Evolutionary conservation across 2,329 filamentous ascomycete species (phyloP), one percentile per base, ranked within the genome.

Genomic region (Exophiala sp.): DNA sequence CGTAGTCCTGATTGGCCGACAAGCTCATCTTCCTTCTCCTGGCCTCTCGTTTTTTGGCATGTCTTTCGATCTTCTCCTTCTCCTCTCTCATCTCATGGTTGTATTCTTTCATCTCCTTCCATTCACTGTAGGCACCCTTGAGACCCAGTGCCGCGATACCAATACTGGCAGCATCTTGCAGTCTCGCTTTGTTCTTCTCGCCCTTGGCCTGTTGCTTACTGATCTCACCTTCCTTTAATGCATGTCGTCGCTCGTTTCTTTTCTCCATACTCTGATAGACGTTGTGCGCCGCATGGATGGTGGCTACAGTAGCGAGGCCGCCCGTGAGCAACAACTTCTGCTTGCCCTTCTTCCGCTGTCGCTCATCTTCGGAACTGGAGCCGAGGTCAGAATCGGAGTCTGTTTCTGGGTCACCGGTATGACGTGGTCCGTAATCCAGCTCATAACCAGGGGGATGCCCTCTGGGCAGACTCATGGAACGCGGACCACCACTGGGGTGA

Each of bases 91-190:
- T 76, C 64, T 78, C 76, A 61, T 79, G 77, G 55, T 80, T 76
- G 67, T 84, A 77, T 68, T 85, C 78, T 55, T 82, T 80, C 70
- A 83, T 82, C 65, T 86, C 81, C 69, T 86, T 84, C 82, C 85
- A 87, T 67, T 86, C 83, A 4, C 75, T 77, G 64, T 83, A 77
- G 11, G 84, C 84, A 47, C 80, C 79, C 68, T 86, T 86, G 72
- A 87, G 83, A 68, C 85, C 84, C 50, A 87, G 73, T 20, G 82
- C 83, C 29, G 84, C 83, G 61, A 88, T 81, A 58, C 84, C 84
- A 32, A 87, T 75, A 59, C 81, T 83, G n/a, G 84, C 81, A 29
- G 77, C 80, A 68, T 87, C 84, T 66, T 83, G 78, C 39, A 86
- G 68, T 70, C 81, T 80, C 51, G 82, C 82, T 68, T 85, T 86